These are phyloP conservation scores for Aegilops tauschii DNA, from an alignment of 176 grass and related monocot genomes.

Conservation along the genomic window DNA sequence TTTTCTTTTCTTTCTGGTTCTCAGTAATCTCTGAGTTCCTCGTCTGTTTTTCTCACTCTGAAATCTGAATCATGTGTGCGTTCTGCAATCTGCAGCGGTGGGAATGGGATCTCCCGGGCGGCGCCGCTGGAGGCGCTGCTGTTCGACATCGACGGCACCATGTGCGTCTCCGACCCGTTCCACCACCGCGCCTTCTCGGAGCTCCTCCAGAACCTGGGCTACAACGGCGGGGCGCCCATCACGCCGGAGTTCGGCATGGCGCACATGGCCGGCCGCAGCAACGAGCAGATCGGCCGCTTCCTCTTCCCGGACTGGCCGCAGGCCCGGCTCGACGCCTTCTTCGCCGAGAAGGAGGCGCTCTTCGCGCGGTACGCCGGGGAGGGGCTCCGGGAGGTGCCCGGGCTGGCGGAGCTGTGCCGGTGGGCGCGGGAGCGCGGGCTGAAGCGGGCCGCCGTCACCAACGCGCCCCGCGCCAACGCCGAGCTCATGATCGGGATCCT, in stretches of 20 bases:
- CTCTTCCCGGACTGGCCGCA: conserved; percentile 78
- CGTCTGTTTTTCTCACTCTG: background rate
- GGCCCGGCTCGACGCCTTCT: conserved; percentile 42
- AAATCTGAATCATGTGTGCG: background rate
- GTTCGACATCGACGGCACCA: conserved; percentile 85
- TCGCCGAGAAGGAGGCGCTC: conserved; percentile 70
- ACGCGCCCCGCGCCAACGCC: conserved; percentile 75
- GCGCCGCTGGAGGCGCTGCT: conserved; percentile 65
- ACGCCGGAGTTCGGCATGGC: conserved; percentile 65
- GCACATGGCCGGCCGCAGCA: conserved; percentile 73
- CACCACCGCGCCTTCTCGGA: conserved; percentile 72
- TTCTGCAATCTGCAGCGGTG: conserved; percentile 1
- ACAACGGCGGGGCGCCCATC: conserved; percentile 72
- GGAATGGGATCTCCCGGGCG: conserved; percentile 23
- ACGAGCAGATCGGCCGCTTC: conserved; percentile 53
- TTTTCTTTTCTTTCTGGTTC: background rate
- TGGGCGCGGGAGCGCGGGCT: conserved; percentile 53
- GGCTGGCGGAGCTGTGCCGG: conserved; percentile 44
- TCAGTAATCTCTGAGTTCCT: background rate
- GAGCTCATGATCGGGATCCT: conserved; percentile 73
- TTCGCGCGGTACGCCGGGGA: conserved; percentile 64
- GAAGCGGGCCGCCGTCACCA: conserved; percentile 73
- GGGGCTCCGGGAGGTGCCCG: conserved; percentile 59
- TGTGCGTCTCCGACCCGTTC: conserved; percentile 71
- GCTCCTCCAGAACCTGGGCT: conserved; percentile 62